phyloP scores from a whole-genome alignment of 2,329 filamentous ascomycete species.

The Curvularia sp. region DNA sequence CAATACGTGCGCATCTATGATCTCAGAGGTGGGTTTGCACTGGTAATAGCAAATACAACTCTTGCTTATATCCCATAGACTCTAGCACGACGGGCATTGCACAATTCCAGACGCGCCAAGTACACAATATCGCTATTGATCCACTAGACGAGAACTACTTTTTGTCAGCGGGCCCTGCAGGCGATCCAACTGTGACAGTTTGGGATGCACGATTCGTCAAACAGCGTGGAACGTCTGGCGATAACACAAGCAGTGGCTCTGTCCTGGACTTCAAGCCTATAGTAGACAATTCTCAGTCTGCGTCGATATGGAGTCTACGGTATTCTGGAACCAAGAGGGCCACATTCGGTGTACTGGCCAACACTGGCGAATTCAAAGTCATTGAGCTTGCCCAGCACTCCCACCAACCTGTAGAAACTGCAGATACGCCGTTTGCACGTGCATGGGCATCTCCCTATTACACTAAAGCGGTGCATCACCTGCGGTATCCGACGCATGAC shows the following conservation, averaged over 20 bases:
- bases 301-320: slow-evolving; percentile 67
- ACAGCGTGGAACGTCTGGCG: slow-evolving; percentile 41
- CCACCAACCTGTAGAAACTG: slow-evolving; percentile 36
- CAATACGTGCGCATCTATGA: slow-evolving; percentile 80
- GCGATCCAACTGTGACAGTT: slow-evolving; percentile 75
- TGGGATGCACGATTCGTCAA: slow-evolving; percentile 72
- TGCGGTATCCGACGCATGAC: slow-evolving; percentile 57
- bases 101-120: slow-evolving; percentile 63
- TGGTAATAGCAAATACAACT: slow-evolving; percentile 20
- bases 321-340: slow-evolving; percentile 66
- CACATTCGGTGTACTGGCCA: slow-evolving; percentile 65
- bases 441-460: slow-evolving; percentile 55
- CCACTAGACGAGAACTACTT: slow-evolving; percentile 84
- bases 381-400: slow-evolving; percentile 62
- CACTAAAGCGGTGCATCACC: slow-evolving; percentile 52
- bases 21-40: slow-evolving; percentile 67
- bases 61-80: slow-evolving; percentile 38
- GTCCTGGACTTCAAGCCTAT: slow-evolving; percentile 65
- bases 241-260: slow-evolving; percentile 62
- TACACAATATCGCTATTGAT: slow-evolving; percentile 76
- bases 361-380: slow-evolving; percentile 64
- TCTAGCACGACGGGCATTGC: slow-evolving; percentile 55
- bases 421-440: slow-evolving; percentile 31
- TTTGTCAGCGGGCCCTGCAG: slow-evolving; percentile 74
- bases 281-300: slow-evolving; percentile 56